phyloP scores from a whole-genome alignment of 1,284 basidiomycete species.

The Cryptococcus sp. region DNA sequence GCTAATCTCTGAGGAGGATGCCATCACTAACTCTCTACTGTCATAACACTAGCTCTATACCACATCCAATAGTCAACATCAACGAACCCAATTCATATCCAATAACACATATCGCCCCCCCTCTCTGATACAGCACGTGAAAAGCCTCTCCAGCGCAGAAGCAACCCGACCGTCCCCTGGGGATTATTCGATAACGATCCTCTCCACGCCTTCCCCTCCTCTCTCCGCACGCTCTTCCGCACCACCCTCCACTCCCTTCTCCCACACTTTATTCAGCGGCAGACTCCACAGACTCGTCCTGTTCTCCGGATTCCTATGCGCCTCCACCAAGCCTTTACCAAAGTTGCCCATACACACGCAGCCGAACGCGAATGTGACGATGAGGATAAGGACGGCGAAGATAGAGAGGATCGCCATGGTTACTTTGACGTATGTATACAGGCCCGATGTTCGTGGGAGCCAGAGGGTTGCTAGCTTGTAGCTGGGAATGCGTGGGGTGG shows the following conservation, averaged over 20 bases:
- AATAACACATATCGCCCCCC: background rate
- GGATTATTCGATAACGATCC: conserved; percentile 18
- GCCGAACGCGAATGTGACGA: conserved; percentile 32
- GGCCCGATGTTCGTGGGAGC: conserved; percentile 19
- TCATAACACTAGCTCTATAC: too few species aligned
- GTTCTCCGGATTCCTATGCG: conserved; percentile 35
- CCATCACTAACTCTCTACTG: too few species aligned
- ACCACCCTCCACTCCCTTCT: conserved; percentile 3
- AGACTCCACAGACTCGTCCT: conserved; percentile 27
- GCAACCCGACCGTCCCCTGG: too few species aligned
- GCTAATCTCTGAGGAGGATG: too few species aligned
- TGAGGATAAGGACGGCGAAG: conserved; percentile 38
- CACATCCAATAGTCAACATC: too few species aligned
- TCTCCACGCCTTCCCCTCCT: background rate
- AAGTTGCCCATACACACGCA: conserved; percentile 39
- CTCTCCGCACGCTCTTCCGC: background rate
- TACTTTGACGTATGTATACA: conserved; percentile 34
- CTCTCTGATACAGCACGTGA: too few species aligned
- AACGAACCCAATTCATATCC: too few species aligned
- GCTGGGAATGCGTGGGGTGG: conserved; percentile 12
- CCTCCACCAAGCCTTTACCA: conserved; percentile 29
- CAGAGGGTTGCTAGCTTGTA: conserved; percentile 42
- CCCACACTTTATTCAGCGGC: conserved; percentile 8
- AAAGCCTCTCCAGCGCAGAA: too few species aligned
- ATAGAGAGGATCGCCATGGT: conserved; percentile 44